Base-by-base conservation (phyloP, 805 yeast species). In the Jamesozyma rosinii region DNA sequence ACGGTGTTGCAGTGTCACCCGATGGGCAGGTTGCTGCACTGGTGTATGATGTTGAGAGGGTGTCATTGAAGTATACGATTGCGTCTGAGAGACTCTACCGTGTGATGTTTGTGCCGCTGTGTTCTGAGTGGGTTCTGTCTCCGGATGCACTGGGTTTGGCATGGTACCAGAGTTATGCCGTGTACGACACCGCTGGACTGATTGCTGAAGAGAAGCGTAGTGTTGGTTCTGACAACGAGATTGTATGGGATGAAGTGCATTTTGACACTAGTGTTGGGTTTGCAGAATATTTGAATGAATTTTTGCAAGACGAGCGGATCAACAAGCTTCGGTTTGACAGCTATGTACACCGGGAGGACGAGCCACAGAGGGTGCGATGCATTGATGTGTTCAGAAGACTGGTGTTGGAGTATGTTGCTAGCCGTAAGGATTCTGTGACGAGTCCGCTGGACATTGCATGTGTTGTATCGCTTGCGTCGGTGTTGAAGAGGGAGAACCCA, bases 81-180 rank as follows among this genome's bases (percentile, higher is more conserved):
- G 55, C 51, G 0, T 56, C 65, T 10, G 60, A 57, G 36, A 47
- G 46, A 17, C 56, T 50, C 19, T 52, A 51, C 21, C 48, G 52
- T 36, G 40, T 61, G 2, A 47, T 52, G 31, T 49, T 61, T 35
- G 35, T 61, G 1, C 65, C 65, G 3, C 40, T 63, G 24, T 43
- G 47, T 38, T 52, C 52, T 2, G 34, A 40, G 6, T 63, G 67
- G 66, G 36, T 44, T 14, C 45, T 60, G 14, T 49, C 57, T 1
- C 42, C 48, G 5, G 46, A 46, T 22, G 55, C 62, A 1, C 39
- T 53, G 26, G 66, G 65, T 2, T 41, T 61, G 21, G 63, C 63
- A 10, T 58, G 63, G 63, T 63, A 58, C 34, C 66, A 62, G 44
- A 58, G 55, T 8, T 61, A 55, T 38, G 53, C 54, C 14, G 55